These are phyloP conservation scores for Citrus maxima DNA, from an alignment of 345 rosid species.

Conservation along the genomic window DNA sequence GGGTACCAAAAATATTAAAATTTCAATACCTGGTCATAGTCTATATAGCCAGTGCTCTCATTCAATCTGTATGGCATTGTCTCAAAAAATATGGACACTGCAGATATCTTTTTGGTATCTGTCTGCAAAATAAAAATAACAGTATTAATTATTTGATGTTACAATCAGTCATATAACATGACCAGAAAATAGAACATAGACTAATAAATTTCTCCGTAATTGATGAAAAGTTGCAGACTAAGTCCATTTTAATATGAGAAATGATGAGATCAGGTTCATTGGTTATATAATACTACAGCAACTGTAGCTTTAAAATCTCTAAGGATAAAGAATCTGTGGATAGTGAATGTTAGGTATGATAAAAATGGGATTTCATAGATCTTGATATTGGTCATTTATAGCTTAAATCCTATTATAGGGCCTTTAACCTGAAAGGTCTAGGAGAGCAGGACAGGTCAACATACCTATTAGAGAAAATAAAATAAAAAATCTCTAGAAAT, in stretches of 20 bases:
- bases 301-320: neutral
- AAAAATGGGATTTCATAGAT: neutral
- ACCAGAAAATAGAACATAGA: neutral
- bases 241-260: neutral
- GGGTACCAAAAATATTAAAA: neutral
- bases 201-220: neutral
- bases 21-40: slow-evolving; percentile 83
- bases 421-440: neutral
- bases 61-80: slow-evolving; percentile 97
- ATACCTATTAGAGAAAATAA: neutral
- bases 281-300: neutral
- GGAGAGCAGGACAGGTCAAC: neutral
- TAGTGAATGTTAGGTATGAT: neutral
- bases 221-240: neutral
- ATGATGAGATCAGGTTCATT: neutral
- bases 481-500: neutral
- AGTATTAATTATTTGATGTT: neutral
- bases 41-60: slow-evolving; percentile 94
- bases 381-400: neutral
- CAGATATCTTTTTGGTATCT: slow-evolving; percentile 96
- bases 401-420: neutral
- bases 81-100: slow-evolving; percentile 97
- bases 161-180: slow-evolving; percentile 2
- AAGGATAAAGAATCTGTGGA: neutral
- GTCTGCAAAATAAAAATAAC: slow-evolving; percentile 57